Evolutionary conservation across 2,329 filamentous ascomycete species (phyloP), one percentile per base, ranked within the genome.

Genomic region (Pseudonectria buxi): DNA sequence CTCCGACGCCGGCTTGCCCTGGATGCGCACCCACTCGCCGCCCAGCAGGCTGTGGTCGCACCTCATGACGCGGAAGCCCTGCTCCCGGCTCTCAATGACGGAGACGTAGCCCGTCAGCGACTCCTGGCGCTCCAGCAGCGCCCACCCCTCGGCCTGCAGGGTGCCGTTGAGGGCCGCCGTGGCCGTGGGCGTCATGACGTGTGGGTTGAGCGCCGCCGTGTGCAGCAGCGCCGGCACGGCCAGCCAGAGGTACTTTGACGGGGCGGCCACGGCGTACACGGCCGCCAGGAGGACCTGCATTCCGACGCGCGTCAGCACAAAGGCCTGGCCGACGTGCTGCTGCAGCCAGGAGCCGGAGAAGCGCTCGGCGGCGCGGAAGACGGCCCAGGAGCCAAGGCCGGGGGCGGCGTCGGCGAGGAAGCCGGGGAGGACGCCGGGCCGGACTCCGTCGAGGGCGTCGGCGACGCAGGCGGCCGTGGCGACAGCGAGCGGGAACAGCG

Each of bases 31-130:
- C 90, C 90, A 98, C 61, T 95, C 85, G 25, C 92, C 92, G 27
- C 92, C 92, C 2, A 98, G 72, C 24, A 98, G 71, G 53, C 88
- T 95, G 59, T 98, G 92, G 53, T 96, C 92, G 58, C 88, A 95
- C 41, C 92, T 78, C 71, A 98, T 76, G 12, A 89, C 78, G 2
- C 88, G 76, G 61, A 86, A 95, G 2, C 80, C 75, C 26, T 77
- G 69, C 5, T 80, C 63, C 7, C 71, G 56, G 55, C 80, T 92
- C 47, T 98, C 86, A 16, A 95, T 58, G 2, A 98, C 86, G 0
- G 90, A 95, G 28, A 98, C 71, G 55, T 98, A 96, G 6, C 92
- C 92, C 0, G 92, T 96, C 32, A 83, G 62, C 0, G 88, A 95
- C 60, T 96, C 92, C 46, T 76, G 72, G 10, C 92, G 80, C 31